Conservation (phyloP, 2,329 filamentous ascomycete genomes). For the Pseudogymnoascus pannorum region DNA sequence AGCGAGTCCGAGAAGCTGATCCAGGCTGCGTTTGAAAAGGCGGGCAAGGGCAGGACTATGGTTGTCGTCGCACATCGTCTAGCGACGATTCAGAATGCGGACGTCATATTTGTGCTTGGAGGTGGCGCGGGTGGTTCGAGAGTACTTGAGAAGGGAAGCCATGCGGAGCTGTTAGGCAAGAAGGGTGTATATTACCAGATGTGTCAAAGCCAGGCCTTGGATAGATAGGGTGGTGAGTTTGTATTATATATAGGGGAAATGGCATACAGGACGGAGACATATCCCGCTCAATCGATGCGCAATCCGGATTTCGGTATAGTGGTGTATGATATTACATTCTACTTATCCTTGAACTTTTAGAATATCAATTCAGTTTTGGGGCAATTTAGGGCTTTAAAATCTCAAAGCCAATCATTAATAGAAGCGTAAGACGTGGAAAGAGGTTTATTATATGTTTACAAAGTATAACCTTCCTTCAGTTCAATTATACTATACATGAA, state of each 20-base stretch:
- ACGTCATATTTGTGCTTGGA: constrained; percentile 73
- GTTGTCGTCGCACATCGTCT: constrained; percentile 72
- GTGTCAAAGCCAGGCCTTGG: constrained; percentile 18
- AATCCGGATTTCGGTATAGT: not conserved
- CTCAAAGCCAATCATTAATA: too few relatives aligned
- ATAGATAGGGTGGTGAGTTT: not conserved
- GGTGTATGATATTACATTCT: not conserved
- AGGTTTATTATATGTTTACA: not conserved
- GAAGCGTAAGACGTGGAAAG: too few relatives aligned
- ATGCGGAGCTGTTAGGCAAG: constrained; percentile 39
- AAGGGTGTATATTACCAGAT: constrained; percentile 35
- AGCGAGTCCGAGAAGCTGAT: constrained; percentile 50
- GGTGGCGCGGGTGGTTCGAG: constrained; percentile 13
- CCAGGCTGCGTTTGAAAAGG: constrained; percentile 60
- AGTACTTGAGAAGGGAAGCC: constrained; percentile 46
- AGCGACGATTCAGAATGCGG: constrained; percentile 69
- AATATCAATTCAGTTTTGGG: not conserved
- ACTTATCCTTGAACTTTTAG: not conserved
- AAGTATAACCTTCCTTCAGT: not conserved
- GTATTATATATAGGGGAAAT: not conserved
- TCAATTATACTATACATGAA: not conserved
- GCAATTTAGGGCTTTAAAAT: not conserved
- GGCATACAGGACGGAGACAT: not conserved
- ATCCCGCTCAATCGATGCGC: not conserved
- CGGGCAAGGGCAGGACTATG: constrained; percentile 54